These are phyloP conservation scores for Amoebophrya sp. DNA, from an alignment of 169 alveolate species.

Conservation along the genomic window DNA sequence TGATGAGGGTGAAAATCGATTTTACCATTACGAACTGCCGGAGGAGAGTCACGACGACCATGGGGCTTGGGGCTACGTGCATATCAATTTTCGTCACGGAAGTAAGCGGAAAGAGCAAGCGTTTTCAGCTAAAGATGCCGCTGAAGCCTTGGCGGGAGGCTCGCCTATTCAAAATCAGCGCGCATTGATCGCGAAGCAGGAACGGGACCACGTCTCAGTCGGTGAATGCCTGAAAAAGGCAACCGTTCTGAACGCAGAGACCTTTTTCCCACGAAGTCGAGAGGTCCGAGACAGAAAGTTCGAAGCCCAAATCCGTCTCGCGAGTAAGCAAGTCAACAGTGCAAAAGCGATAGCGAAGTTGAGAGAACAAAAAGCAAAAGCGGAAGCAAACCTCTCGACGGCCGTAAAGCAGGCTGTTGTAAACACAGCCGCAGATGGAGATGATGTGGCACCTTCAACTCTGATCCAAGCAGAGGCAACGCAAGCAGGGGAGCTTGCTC, in stretches of 20 bases:
- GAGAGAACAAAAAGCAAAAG: not conserved
- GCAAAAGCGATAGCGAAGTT: not conserved
- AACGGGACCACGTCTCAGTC: not conserved
- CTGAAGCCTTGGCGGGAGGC: not conserved
- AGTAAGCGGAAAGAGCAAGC: not conserved
- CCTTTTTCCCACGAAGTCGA: not conserved
- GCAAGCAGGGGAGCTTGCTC: too few relatives aligned
- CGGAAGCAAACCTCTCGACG: not conserved
- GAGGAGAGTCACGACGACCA: not conserved
- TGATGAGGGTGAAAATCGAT: not conserved
- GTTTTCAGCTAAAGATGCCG: not conserved
- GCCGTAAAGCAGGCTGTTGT: too few relatives aligned
- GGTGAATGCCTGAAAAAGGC: not conserved
- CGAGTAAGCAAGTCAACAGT: not conserved
- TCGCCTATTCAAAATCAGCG: not conserved
- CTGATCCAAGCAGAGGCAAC: too few relatives aligned
- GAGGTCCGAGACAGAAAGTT: not conserved
- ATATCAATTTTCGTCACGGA: not conserved
- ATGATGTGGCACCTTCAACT: too few relatives aligned
- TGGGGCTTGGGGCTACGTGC: not conserved
- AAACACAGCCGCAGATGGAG: too few relatives aligned
- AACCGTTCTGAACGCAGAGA: not conserved
- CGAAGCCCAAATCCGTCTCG: not conserved
- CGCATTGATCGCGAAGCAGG: not conserved
- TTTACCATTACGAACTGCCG: not conserved